phyloP scores from a whole-genome alignment of 768 basidiomycete genomes.

The Lactifluus hygrophoroides region DNA sequence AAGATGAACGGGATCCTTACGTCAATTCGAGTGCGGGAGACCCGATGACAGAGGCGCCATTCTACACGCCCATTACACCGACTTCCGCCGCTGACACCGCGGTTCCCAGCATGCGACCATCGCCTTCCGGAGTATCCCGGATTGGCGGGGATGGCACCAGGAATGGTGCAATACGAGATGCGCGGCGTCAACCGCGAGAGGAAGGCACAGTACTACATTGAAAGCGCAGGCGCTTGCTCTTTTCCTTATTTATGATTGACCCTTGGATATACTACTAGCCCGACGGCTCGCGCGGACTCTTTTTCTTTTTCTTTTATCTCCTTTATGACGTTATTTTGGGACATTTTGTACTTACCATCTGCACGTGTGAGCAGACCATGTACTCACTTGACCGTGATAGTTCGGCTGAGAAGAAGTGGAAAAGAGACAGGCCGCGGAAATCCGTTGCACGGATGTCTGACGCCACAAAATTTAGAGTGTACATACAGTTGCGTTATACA shows the following conservation, averaged over 20 bases:
- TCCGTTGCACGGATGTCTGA: background rate
- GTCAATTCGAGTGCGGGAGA: constrained; percentile 1
- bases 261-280: constrained; percentile 12
- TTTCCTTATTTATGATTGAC: constrained; percentile 1
- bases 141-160: constrained; percentile 4
- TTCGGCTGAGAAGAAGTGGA: background rate
- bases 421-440: background rate
- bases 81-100: constrained; percentile 9
- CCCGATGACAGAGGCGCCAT: constrained; percentile 16
- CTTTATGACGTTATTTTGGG: constrained; percentile 7
- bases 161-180: constrained; percentile 7
- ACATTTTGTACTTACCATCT: constrained; percentile 16
- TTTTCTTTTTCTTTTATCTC: background rate
- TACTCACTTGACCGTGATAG: constrained; percentile 13
- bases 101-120: constrained; percentile 3
- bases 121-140: background rate
- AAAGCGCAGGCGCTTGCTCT: background rate
- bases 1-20: constrained; percentile 8
- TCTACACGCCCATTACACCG: constrained; percentile 6
- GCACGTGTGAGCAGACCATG: constrained; percentile 7
- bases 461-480: constrained; percentile 1
- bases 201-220: constrained; percentile 6
- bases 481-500: background rate
- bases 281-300: constrained; percentile 1
- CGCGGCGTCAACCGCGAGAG: constrained; percentile 3